Conservation (phyloP, 2,329 filamentous ascomycete species). For the Aureobasidium musti region DNA sequence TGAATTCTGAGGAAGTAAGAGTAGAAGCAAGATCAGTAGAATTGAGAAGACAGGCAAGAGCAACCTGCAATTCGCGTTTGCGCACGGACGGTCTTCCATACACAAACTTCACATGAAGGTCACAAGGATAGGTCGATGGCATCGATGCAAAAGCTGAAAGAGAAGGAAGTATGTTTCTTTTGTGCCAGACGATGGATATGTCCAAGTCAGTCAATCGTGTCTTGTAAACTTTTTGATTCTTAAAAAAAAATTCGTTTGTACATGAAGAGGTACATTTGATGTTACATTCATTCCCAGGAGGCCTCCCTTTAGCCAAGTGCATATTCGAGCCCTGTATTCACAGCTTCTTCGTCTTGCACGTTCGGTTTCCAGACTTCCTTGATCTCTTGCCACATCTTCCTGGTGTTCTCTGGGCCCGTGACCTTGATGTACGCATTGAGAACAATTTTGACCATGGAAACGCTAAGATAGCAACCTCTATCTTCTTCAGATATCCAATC, state of each 20-base stretch:
- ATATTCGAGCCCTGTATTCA: constrained; percentile 6
- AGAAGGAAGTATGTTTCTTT: too few species aligned
- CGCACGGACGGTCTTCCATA: constrained; percentile 16
- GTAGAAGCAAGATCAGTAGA: background rate
- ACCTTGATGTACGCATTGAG: constrained; percentile 66
- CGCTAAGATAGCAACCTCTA: constrained; percentile 43
- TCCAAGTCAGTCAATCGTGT: background rate
- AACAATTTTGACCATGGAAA: constrained; percentile 60
- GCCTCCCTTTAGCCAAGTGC: background rate
- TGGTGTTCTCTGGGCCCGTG: constrained; percentile 53
- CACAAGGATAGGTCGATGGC: too few species aligned
- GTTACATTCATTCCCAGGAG: constrained; percentile 10
- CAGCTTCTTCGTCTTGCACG: constrained; percentile 36
- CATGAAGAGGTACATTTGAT: constrained; percentile 21
- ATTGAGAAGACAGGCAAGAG: background rate
- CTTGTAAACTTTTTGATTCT: background rate
- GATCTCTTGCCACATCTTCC: constrained; percentile 57
- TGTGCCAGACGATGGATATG: background rate
- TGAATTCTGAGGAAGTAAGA: background rate
- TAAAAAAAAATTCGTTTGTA: constrained; percentile 24
- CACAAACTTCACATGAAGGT: too few species aligned
- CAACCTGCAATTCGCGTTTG: background rate
- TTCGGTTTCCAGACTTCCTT: constrained; percentile 43
- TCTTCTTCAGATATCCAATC: constrained; percentile 32
- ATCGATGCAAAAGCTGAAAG: too few species aligned